phyloP scores from a whole-genome alignment of 805 yeast genomes.

The Candida adriatica region DNA sequence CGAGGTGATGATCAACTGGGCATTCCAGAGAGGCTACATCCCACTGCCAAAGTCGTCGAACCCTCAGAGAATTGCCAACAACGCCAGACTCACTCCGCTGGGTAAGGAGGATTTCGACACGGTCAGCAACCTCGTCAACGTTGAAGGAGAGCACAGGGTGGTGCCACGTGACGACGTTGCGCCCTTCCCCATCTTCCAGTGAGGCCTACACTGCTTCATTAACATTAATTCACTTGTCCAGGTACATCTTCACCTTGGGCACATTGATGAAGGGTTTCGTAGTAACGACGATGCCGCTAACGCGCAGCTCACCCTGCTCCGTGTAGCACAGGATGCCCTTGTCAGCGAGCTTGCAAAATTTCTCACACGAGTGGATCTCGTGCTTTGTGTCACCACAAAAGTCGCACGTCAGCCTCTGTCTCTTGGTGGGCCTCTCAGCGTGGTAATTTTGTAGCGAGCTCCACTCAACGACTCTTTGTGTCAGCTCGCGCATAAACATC shows the following conservation, averaged over 20 bases:
- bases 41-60: slow-evolving; percentile 46
- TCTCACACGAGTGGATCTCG: not conserved
- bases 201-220: too few species aligned
- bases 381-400: not conserved
- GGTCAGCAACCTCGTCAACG: slow-evolving; percentile 22
- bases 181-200: slow-evolving; percentile 4
- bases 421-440: not conserved
- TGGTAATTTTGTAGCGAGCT: not conserved
- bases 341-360: not conserved
- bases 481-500: slow-evolving; percentile 1
- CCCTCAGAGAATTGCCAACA: slow-evolving; percentile 34
- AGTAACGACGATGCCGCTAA: not conserved
- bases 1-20: slow-evolving; percentile 53
- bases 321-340: not conserved
- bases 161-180: slow-evolving; percentile 2
- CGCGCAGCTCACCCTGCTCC: slow-evolving; percentile 1
- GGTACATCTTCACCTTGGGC: not conserved
- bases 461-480: slow-evolving; percentile 1
- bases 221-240: too few species aligned
- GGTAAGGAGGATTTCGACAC: slow-evolving; percentile 29
- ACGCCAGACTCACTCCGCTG: slow-evolving; percentile 26
- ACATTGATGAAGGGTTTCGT: not conserved
- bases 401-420: not conserved
- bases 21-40: slow-evolving; percentile 45
- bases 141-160: slow-evolving; percentile 27